phyloP scores from a whole-genome alignment of 2,329 filamentous ascomycete species.

The Dactylella cylindrospora region DNA sequence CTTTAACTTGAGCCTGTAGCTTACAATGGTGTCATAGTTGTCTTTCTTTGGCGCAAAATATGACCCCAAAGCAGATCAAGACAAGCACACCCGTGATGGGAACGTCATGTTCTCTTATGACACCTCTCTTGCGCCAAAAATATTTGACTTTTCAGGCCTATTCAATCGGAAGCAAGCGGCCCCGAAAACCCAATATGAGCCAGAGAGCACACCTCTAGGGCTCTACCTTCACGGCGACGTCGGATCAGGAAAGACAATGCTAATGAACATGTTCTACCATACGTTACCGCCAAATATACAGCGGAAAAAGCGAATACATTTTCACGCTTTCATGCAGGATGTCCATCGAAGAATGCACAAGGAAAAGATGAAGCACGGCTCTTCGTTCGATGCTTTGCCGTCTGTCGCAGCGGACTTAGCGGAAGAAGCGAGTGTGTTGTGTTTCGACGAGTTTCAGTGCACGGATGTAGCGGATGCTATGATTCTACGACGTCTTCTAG shows the following conservation, averaged over 20 bases:
- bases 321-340: constrained; percentile 99
- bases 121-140: constrained; percentile 40
- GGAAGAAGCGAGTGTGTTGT: constrained; percentile 74
- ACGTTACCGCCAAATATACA: constrained; percentile 93
- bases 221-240: constrained; percentile 96
- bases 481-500: constrained; percentile 85
- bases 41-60: constrained; percentile 66
- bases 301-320: constrained; percentile 90
- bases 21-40: not conserved
- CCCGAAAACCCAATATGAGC: constrained; percentile 49
- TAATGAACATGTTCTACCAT: constrained; percentile 95
- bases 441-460: constrained; percentile 98
- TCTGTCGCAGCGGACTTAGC: constrained; percentile 96
- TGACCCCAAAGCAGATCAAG: constrained; percentile 55
- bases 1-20: not conserved
- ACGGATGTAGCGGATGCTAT: constrained; percentile 92
- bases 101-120: constrained; percentile 55
- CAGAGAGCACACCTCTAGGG: constrained; percentile 76
- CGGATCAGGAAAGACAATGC: constrained; percentile 96
- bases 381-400: constrained; percentile 84
- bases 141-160: constrained; percentile 36
- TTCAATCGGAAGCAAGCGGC: constrained; percentile 20
- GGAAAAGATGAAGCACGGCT: constrained; percentile 85
- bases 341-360: constrained; percentile 97
- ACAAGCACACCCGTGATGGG: constrained; percentile 54